Conservation (phyloP, 1,139 yeast genomes). For the Yamadazyma pseudoaaseri region DNA sequence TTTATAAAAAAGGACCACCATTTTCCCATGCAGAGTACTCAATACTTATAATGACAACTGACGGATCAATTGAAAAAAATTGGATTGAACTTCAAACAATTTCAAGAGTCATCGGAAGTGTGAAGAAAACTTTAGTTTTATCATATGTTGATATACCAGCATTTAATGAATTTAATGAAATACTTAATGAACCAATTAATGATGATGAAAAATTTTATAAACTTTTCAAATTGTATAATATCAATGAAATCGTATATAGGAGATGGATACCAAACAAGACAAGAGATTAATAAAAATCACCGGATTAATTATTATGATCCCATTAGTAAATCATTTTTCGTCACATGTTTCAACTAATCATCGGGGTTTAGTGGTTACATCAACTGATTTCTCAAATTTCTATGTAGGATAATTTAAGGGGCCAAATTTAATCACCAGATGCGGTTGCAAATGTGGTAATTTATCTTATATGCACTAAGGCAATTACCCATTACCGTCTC, state of each 20-base stretch:
- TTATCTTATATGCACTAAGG: background rate
- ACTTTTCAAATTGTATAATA: slow-evolving; percentile 40
- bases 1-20: slow-evolving; percentile 92
- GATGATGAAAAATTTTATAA: slow-evolving; percentile 11
- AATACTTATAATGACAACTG: slow-evolving; percentile 46
- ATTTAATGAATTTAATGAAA: slow-evolving; percentile 22
- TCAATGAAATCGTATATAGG: slow-evolving; percentile 66
- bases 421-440: slow-evolving; percentile 8
- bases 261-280: slow-evolving; percentile 87
- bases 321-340: too few relatives aligned
- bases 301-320: too few relatives aligned
- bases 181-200: slow-evolving; percentile 16
- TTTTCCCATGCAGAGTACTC: slow-evolving; percentile 93
- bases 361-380: too few relatives aligned
- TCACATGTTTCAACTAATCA: too few relatives aligned
- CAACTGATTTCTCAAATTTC: too few relatives aligned
- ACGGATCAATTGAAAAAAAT: slow-evolving; percentile 25
- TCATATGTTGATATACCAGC: slow-evolving; percentile 61
- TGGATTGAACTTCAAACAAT: slow-evolving; percentile 69
- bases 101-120: slow-evolving; percentile 84
- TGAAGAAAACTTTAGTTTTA: slow-evolving; percentile 72
- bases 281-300: slow-evolving; percentile 57
- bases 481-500: too few relatives aligned
- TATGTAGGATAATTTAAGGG: too few relatives aligned
- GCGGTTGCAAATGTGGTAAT: background rate